phyloP scores from a whole-genome alignment of 2,329 filamentous ascomycete genomes.

The Dactylonectria estremocensis region DNA sequence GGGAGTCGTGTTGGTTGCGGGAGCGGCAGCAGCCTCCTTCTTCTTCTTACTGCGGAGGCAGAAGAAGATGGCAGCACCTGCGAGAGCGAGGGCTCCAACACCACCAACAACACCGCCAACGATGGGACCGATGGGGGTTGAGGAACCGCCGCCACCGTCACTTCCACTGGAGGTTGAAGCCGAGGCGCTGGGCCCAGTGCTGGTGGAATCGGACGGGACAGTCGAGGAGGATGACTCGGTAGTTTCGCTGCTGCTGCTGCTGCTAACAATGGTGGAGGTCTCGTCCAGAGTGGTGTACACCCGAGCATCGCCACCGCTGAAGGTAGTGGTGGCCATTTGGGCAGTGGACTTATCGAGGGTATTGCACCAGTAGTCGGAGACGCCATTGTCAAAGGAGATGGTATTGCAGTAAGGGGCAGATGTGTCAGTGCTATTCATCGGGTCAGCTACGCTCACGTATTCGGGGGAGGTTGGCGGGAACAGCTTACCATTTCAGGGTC shows the following conservation, averaged over 20 bases:
- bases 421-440: slow-evolving; percentile 53
- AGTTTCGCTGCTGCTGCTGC: slow-evolving; percentile 28
- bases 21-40: slow-evolving; percentile 31
- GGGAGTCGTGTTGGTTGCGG: slow-evolving; percentile 24
- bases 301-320: slow-evolving; percentile 52
- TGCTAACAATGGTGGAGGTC: slow-evolving; percentile 34
- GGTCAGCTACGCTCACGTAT: neutral
- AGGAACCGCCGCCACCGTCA: slow-evolving; percentile 10
- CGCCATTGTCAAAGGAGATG: slow-evolving; percentile 57
- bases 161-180: neutral
- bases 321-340: slow-evolving; percentile 59
- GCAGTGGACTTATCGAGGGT: slow-evolving; percentile 50
- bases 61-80: slow-evolving; percentile 50
- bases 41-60: slow-evolving; percentile 51
- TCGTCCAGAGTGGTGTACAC: slow-evolving; percentile 30
- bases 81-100: slow-evolving; percentile 51
- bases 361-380: slow-evolving; percentile 64
- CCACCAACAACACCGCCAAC: slow-evolving; percentile 58
- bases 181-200: neutral
- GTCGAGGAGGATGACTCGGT: slow-evolving; percentile 13
- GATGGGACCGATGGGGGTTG: slow-evolving; percentile 54
- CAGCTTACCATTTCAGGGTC: slow-evolving; percentile 62
- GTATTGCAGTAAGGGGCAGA: slow-evolving; percentile 62
- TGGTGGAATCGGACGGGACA: slow-evolving; percentile 6
- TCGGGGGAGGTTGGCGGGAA: neutral